Base-by-base conservation (phyloP, 2,329 filamentous ascomycete genomes). In the Fusarium fracticaudum region DNA sequence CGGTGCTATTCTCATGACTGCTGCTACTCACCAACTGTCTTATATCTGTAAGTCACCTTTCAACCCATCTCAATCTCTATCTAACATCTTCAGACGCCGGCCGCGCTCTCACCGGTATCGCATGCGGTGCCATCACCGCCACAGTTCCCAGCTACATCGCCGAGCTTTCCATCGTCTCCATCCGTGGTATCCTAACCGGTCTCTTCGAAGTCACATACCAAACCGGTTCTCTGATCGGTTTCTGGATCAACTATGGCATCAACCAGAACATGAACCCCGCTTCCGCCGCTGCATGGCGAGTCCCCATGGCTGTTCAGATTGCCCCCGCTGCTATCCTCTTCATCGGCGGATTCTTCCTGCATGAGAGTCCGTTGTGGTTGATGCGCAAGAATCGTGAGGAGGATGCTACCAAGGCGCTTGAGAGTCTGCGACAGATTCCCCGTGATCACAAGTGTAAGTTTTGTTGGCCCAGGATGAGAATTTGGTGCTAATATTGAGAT, bases 81-180 rank as follows among this genome's bases (percentile, higher is more conserved):
- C 54, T 75, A 44, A 68, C 20, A 41, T 8, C 3, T 22, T 5
- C 18, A 91, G 89, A 90, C 86, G 77, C 85, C 85, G 63, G 90
- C 1, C 87, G 91, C 17, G 87, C 88, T 70, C 81, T 91, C 40
- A 89, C 87, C 4, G 89, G 89, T 4, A 85, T 88, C 78, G 89
- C 87, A 26, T 86, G 89, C 51, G 89, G 88, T n/a, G 79, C 88
- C 45, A 84, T 90, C 76, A 87, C 86, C 14, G 89, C 88, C 76
- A 88, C 87, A 11, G 88, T 92, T 6, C 91, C 90, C 7, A 86
- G 90, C 40, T 92, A 92, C 78, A 90, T 91, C 66, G 88, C 90
- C 15, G 91, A 92, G 78, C 87, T 89, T 61, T 89, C 90, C 1
- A 85, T 89, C 73, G 86, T 89, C 1, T 87, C 86, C 5, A 89